phyloP scores from a whole-genome alignment of 352 stramenopile genomes.

The Phytophthora idaei region DNA sequence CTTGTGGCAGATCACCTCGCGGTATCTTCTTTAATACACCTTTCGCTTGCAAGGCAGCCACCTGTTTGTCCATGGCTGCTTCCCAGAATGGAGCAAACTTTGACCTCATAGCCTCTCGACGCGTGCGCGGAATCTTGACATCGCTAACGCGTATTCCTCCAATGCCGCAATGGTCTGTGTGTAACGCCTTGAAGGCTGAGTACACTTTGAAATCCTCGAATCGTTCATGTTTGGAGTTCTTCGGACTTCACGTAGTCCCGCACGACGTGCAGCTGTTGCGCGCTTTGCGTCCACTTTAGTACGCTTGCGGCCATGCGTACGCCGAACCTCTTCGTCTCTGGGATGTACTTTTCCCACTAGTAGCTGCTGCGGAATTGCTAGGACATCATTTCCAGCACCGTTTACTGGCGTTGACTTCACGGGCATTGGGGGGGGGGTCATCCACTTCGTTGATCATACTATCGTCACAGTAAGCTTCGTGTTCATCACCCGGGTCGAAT shows the following conservation, averaged over 20 bases:
- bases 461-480: background rate
- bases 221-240: no score
- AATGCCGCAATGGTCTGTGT: background rate
- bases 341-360: background rate
- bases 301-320: background rate
- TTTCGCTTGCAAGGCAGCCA: background rate
- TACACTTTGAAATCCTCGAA: background rate
- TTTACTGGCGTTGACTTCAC: background rate
- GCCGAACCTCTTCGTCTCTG: background rate
- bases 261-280: no score
- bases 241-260: background rate
- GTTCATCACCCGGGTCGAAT: background rate
- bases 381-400: background rate
- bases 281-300: background rate
- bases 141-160: background rate
- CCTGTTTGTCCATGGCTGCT: background rate
- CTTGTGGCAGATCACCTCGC: background rate
- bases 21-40: background rate
- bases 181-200: conserved; percentile 2
- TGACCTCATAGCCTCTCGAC: background rate
- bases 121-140: background rate
- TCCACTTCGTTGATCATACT: no score
- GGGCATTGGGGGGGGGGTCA: no score
- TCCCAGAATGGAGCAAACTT: background rate
- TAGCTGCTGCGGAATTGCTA: background rate